These are phyloP conservation scores for Microascus cirrosus DNA, from an alignment of 2,329 filamentous ascomycete species.

Conservation along the genomic window DNA sequence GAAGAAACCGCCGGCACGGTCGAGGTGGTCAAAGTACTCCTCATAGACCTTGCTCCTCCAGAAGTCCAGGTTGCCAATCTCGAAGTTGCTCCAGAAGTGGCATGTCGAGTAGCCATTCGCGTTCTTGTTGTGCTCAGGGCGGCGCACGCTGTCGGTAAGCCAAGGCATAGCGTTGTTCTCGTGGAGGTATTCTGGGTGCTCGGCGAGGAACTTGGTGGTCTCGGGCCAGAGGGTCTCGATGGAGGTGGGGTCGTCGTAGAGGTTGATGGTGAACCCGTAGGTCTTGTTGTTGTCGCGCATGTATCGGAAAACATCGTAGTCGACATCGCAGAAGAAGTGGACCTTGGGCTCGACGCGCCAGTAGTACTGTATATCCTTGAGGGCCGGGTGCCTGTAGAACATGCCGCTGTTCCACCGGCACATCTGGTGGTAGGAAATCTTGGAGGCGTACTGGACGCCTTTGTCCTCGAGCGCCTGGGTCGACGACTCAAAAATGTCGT, in stretches of 20 bases:
- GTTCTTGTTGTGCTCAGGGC: slow-evolving; percentile 68
- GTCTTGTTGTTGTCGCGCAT: slow-evolving; percentile 99
- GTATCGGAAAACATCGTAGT: slow-evolving; percentile 97
- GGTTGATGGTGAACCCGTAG: slow-evolving; percentile 95
- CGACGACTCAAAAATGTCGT: slow-evolving; percentile 75
- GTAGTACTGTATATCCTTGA: slow-evolving; percentile 78
- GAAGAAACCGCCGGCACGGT: slow-evolving; percentile 91
- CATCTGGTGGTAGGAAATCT: slow-evolving; percentile 95
- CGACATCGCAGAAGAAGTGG: slow-evolving; percentile 97
- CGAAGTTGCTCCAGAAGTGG: slow-evolving; percentile 99
- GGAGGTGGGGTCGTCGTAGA: slow-evolving; percentile 83
- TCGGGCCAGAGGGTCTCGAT: slow-evolving; percentile 92
- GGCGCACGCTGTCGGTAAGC: slow-evolving; percentile 66
- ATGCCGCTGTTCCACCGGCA: slow-evolving; percentile 97
- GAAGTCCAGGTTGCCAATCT: slow-evolving; percentile 87
- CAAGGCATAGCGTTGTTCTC: slow-evolving; percentile 79
- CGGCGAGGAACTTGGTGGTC: slow-evolving; percentile 77
- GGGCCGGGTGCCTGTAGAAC: slow-evolving; percentile 92
- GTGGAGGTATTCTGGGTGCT: slow-evolving; percentile 71
- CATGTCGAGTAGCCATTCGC: slow-evolving; percentile 95
- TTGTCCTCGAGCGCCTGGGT: slow-evolving; percentile 72
- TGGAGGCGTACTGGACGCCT: slow-evolving; percentile 80
- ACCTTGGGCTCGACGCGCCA: slow-evolving; percentile 99
- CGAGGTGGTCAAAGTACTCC: slow-evolving; percentile 92
- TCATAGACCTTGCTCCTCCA: slow-evolving; percentile 86